Evolutionary conservation across 2,329 filamentous ascomycete genomes (phyloP).

Genomic region (Exophiala alcalophila): DNA sequence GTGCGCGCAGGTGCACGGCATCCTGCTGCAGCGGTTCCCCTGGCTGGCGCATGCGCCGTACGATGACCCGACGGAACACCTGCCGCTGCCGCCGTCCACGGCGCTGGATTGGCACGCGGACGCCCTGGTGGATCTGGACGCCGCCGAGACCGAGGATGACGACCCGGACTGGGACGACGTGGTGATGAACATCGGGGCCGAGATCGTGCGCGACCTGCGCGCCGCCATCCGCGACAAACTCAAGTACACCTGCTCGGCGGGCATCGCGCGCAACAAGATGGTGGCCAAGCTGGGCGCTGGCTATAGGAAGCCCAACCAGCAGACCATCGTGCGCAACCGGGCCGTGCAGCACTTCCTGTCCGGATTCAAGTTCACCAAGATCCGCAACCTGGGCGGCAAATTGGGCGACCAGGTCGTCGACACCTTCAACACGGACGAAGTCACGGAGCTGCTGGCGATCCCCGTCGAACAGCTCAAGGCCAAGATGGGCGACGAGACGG

Average conservation of each 20-base stretch:
- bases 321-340: slow-evolving; percentile 88
- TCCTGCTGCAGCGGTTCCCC: slow-evolving; percentile 72
- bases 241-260: slow-evolving; percentile 87
- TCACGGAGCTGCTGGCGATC: slow-evolving; percentile 71
- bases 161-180: slow-evolving; percentile 97
- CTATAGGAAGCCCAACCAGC: slow-evolving; percentile 88
- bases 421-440: slow-evolving; percentile 75
- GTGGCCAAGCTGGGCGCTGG: slow-evolving; percentile 89
- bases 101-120: slow-evolving; percentile 81
- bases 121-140: slow-evolving; percentile 74
- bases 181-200: slow-evolving; percentile 77
- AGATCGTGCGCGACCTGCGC: slow-evolving; percentile 78
- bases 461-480: slow-evolving; percentile 72
- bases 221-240: slow-evolving; percentile 65
- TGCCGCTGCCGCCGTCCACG: slow-evolving; percentile 70
- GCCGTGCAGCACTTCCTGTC: slow-evolving; percentile 76
- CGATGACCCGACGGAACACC: slow-evolving; percentile 65
- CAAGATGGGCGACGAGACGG: slow-evolving; percentile 79
- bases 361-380: slow-evolving; percentile 89
- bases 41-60: slow-evolving; percentile 68
- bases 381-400: slow-evolving; percentile 92
- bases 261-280: slow-evolving; percentile 89
- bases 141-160: slow-evolving; percentile 67
- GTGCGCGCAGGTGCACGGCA: slow-evolving; percentile 74
- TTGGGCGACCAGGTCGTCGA: slow-evolving; percentile 80